Evolutionary conservation across 208 protist genomes (phyloP).

Genomic region (Tritrichomonas foetus): DNA sequence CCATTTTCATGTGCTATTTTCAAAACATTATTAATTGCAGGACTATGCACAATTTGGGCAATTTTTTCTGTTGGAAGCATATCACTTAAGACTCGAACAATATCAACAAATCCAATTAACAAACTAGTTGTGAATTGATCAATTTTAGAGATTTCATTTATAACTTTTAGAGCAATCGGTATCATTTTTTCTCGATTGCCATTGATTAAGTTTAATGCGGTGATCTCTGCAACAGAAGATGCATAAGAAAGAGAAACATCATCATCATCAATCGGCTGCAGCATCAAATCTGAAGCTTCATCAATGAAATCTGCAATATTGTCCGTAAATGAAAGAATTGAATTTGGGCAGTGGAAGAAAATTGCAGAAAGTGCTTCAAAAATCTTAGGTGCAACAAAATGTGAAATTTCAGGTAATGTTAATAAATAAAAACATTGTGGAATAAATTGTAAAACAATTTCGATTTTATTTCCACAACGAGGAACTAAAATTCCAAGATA

Average conservation of each 20-base stretch:
- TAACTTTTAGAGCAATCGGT: background rate
- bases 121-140: background rate
- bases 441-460: background rate
- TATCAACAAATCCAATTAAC: background rate
- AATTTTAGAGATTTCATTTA: background rate
- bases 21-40: too few species aligned
- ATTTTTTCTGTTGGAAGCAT: too few species aligned
- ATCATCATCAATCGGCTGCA: background rate
- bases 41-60: too few species aligned
- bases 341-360: background rate
- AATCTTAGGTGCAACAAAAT: background rate
- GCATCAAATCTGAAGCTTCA: background rate
- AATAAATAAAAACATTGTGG: background rate
- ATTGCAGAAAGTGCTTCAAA: background rate
- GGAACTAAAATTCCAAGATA: background rate
- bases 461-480: background rate
- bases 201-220: background rate
- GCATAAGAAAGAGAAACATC: background rate
- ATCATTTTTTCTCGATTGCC: background rate
- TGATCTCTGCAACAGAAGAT: background rate
- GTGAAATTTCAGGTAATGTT: background rate
- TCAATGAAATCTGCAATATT: background rate
- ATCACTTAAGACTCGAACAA: too few species aligned
- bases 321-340: background rate
- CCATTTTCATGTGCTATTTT: too few species aligned